phyloP scores from a whole-genome alignment of 108 stramenopile species.

The Epithemia pelagica region DNA sequence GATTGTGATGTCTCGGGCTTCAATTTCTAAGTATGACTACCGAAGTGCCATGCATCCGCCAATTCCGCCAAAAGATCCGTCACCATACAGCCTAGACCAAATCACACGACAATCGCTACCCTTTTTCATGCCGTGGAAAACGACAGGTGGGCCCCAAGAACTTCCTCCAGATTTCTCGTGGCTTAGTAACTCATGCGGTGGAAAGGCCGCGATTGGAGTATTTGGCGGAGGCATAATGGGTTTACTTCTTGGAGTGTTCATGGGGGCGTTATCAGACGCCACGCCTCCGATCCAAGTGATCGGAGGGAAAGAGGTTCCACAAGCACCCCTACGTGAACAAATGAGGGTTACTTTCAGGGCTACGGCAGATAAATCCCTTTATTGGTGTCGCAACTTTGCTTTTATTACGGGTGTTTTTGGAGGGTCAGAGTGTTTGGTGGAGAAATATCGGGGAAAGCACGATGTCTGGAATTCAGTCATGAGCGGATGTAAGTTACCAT shows the following conservation, averaged over 20 bases:
- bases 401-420: conserved; percentile 91
- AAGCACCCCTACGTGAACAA: conserved; percentile 81
- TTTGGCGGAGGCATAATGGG: conserved; percentile 85
- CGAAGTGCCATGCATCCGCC: conserved; percentile 62
- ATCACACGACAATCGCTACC: conserved; percentile 56
- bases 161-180: conserved; percentile 80
- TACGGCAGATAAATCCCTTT: conserved; percentile 78
- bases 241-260: conserved; percentile 83
- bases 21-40: conserved; percentile 44
- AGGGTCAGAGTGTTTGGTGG: conserved; percentile 84
- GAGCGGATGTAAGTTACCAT: conserved; percentile 55
- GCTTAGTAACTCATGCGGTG: conserved; percentile 74
- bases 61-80: conserved; percentile 23
- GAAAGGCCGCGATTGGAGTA: conserved; percentile 80
- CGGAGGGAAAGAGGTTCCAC: conserved; percentile 78
- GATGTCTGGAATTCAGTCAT: conserved; percentile 90
- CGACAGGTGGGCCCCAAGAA: conserved; percentile 45
- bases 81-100: conserved; percentile 19
- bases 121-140: conserved; percentile 59
- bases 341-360: conserved; percentile 64
- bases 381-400: conserved; percentile 88
- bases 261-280: conserved; percentile 82
- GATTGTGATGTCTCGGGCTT: conserved; percentile 31
- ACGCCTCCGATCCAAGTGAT: conserved; percentile 82
- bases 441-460: conserved; percentile 88